These are phyloP conservation scores for Peribolospora kevripleyi DNA, from an alignment of 768 basidiomycete species.

Conservation along the genomic window DNA sequence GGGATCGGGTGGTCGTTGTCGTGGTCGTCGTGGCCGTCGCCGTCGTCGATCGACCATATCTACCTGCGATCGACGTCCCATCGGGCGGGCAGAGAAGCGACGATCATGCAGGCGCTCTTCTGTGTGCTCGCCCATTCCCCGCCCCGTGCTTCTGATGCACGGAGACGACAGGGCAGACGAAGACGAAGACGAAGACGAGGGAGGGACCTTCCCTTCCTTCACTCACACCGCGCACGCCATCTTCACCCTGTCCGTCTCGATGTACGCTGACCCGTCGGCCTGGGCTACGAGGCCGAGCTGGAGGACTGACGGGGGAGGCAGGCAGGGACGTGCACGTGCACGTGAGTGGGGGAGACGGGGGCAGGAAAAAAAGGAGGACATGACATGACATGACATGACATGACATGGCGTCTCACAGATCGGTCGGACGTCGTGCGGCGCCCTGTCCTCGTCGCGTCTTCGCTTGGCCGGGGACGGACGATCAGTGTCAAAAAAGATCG, in stretches of 20 bases:
- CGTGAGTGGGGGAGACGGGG: slow-evolving; percentile 4
- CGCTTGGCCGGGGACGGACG: slow-evolving; percentile 16
- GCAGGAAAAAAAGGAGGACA: background rate
- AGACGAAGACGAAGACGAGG: background rate
- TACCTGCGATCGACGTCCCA: no score
- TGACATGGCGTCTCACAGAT: slow-evolving; percentile 39
- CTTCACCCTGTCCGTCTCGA: slow-evolving; percentile 76
- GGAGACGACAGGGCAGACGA: slow-evolving; percentile 31
- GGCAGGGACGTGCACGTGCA: background rate
- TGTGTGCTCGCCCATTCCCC: no score
- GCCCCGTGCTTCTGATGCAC: background rate
- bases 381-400: background rate
- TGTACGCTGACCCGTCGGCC: slow-evolving; percentile 90
- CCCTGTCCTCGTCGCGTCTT: slow-evolving; percentile 29
- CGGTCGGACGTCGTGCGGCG: slow-evolving; percentile 43
- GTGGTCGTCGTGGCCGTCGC: slow-evolving; percentile 47
- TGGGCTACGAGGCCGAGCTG: slow-evolving; percentile 73
- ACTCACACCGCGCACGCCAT: slow-evolving; percentile 87
- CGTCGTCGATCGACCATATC: no score
- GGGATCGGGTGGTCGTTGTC: slow-evolving; percentile 27
- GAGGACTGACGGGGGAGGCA: slow-evolving; percentile 32
- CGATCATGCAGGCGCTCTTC: no score
- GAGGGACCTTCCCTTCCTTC: slow-evolving; percentile 2
- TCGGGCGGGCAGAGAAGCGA: no score
- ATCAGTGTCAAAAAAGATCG: slow-evolving; percentile 30